Conservation (phyloP, 2,329 filamentous ascomycete species). For the Cryphonectria naterciae region DNA sequence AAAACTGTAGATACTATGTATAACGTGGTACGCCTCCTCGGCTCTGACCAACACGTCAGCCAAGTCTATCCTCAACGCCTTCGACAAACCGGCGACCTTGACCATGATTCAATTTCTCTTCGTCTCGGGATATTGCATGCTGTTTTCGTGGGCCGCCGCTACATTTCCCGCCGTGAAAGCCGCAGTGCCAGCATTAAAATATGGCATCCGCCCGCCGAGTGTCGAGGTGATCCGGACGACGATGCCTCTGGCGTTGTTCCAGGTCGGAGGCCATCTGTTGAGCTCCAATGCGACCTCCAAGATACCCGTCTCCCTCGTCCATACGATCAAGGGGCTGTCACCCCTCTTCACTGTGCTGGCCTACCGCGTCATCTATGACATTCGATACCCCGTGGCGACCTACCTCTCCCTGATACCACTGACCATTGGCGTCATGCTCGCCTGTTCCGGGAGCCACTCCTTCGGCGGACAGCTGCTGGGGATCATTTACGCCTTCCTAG, state of each 20-base stretch:
- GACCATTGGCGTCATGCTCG: conserved; percentile 92
- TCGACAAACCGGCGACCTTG: conserved; percentile 87
- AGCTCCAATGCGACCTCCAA: conserved; percentile 92
- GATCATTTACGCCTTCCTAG: conserved; percentile 84
- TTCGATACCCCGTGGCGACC: conserved; percentile 83
- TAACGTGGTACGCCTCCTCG: conserved; percentile 93
- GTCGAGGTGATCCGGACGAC: conserved; percentile 83
- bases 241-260: conserved; percentile 88
- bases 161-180: conserved; percentile 72
- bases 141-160: conserved; percentile 76
- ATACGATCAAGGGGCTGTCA: conserved; percentile 97
- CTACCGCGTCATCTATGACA: conserved; percentile 86
- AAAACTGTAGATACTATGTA: conserved; percentile 72
- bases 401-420: conserved; percentile 90
- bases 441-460: conserved; percentile 79
- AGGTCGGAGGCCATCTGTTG: conserved; percentile 90
- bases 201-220: conserved; percentile 81
- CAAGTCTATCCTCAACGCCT: conserved; percentile 92
- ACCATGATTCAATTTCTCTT: conserved; percentile 94
- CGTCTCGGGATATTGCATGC: conserved; percentile 84
- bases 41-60: conserved; percentile 97
- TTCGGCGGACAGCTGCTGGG: conserved; percentile 88
- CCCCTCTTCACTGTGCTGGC: conserved; percentile 94
- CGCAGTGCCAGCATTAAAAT: conserved; percentile 76
- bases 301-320: conserved; percentile 94